Base-by-base conservation (phyloP, 495 filamentous ascomycete genomes). In the Daldinia decipiens region DNA sequence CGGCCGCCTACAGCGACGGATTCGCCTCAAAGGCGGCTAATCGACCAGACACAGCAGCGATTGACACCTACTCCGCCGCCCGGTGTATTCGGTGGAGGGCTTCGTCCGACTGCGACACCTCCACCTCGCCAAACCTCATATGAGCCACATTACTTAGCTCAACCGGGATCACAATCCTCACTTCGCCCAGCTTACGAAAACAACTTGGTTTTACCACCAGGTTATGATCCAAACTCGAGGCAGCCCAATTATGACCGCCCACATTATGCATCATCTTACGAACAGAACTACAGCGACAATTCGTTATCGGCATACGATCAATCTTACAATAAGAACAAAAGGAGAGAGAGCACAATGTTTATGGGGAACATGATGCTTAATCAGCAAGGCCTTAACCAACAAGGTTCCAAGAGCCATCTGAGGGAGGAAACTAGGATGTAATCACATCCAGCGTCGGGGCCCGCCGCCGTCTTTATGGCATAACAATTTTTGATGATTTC, bases 261-360 rank as follows among this genome's bases (percentile, higher is more conserved):
- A 12, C 62, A 75, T 59, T 84, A 82, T 51, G 77, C 32, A 40
- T 58, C 62, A 3, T 55, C 69, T 17, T 72, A 80, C 40, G 70
- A 81, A 64, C 70, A 74, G 70, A 70, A 76, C 26, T 71, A 73
- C 57, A 69, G 8, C 51, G 79, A 80, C 3, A 75, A 74, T 19
- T 72, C 79, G 1, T 73, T 77, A 15, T 79, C 79, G 2, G 76
- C 78, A 26, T 82, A 83, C 50, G 81, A 85, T 55, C 78, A 77
- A 53, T 77, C 78, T 31, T 82, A 80, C 54, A 75, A 71, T 40
- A 80, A 79, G 55, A 74, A 61, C 21, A 76, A 75, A 56, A 77
- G 81, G 34, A 77, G 83, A 40, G 82, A 85, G 70, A 85, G 83
- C 67, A 34, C 76, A 19, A 82, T 85, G 79, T 81, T 82, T 53